Base-by-base conservation (phyloP, 768 basidiomycete genomes). In the Xerocomellus chrysenteron region DNA sequence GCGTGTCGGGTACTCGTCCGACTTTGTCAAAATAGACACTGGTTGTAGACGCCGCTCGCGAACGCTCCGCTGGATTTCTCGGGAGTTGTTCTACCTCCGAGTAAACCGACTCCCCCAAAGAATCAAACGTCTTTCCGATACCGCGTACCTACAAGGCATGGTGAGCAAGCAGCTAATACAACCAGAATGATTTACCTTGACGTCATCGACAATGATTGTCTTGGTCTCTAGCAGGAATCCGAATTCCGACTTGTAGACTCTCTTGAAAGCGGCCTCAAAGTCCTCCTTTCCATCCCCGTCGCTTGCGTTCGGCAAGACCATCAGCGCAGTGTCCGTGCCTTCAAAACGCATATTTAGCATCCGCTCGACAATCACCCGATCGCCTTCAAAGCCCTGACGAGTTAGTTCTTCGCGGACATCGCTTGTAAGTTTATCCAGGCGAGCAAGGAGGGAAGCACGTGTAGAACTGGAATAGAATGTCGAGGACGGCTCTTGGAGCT, bases 321-420 rank as follows among this genome's bases (percentile, higher is more conserved):
- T 96, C 61, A 98, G 71, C 16, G 94, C 82, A 0, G 96, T 98
- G 73, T 96, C 94, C 0, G 92, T 94, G 4, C 94, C 94, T 47
- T 94, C 90, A 62, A 94, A 95, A 21, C 93, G 84, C 92, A 94
- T 94, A 66, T 94, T 94, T 43, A 93, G 75, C 86, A 88, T 88
- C 21, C 88, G 81, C 69, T 96, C 95, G 6, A 89, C 73, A 51
- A 80, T 76, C 48, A 96, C 81, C n/a, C 85, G 81, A 12, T 82
- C 76, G 12, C 78, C 84, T 64, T 84, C 82, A 68, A 97, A 96
- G 1, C 94, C 95, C 70, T 97, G 94, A 26, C 76, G 79, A 54
- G 72, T 66, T n/a, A 96, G 81, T 68, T 92, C 91, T 2, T 70
- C 68, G 50, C 72, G 77, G 14, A 94, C 93, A 26, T 83, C 78